These are phyloP conservation scores for Trichoderma sp. DNA, from an alignment of 2,329 filamentous ascomycete genomes.

Conservation along the genomic window DNA sequence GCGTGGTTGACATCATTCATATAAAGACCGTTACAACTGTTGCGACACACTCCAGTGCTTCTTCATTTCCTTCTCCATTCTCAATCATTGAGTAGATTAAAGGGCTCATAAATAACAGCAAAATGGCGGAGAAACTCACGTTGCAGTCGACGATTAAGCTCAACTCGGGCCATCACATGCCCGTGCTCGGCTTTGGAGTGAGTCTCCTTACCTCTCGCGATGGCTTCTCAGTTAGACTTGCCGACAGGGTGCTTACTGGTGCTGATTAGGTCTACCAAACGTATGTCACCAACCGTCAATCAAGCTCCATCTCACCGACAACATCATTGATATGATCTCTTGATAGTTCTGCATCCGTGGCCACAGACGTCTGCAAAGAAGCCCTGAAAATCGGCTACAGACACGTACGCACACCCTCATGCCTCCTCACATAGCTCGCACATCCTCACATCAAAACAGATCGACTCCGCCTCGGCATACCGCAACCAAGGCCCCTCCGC, in stretches of 20 bases:
- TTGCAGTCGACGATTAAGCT: conserved; percentile 55
- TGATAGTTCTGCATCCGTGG: conserved; percentile 38
- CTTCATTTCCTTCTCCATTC: no score
- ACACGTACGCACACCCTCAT: conserved; percentile 45
- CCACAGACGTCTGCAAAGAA: conserved; percentile 45
- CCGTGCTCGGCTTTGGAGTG: conserved; percentile 58
- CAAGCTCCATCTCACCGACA: neutral
- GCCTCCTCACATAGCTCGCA: neutral
- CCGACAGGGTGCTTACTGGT: conserved; percentile 8
- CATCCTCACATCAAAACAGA: conserved; percentile 40
- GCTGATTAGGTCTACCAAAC: conserved; percentile 54
- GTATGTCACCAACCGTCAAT: conserved; percentile 41
- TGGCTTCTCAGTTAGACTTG: neutral
- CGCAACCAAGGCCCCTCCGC: conserved; percentile 54
- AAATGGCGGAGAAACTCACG: conserved; percentile 52
- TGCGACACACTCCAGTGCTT: neutral
- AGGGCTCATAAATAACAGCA: neutral
- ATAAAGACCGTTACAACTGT: neutral
- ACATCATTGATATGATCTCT: neutral
- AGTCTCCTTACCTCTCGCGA: conserved; percentile 33
- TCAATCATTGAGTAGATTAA: neutral
- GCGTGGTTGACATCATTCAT: conserved; percentile 19
- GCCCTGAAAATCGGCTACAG: conserved; percentile 57
- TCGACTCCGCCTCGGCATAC: conserved; percentile 58
- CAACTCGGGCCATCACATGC: conserved; percentile 57